Evolutionary conservation across 306 rosid species (phyloP).

Genomic region (Albizia julibrissin): DNA sequence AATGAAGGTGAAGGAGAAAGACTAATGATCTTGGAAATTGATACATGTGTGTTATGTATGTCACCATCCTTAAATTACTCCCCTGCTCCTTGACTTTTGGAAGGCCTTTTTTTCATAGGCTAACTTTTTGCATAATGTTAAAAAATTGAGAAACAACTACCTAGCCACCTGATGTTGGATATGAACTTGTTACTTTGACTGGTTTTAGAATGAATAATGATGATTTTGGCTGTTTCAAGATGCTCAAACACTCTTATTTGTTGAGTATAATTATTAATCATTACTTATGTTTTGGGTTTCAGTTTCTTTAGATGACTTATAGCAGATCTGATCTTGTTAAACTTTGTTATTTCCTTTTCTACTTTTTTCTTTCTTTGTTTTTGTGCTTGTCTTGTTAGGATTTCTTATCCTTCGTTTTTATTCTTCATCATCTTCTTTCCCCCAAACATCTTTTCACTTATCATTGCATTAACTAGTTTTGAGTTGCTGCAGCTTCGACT

Average conservation of each 20-base stretch:
- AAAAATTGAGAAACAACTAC: not conserved
- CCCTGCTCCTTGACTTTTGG: not conserved
- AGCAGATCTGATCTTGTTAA: not conserved
- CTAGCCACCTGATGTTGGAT: not conserved
- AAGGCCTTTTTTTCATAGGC: not conserved
- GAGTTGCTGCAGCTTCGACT: conserved; percentile 79
- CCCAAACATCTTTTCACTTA: not conserved
- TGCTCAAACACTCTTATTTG: not conserved
- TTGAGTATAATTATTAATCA: not conserved
- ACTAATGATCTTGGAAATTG: not conserved
- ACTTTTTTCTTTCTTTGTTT: not conserved
- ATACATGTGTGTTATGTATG: not conserved
- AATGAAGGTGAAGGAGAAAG: not conserved
- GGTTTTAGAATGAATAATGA: not conserved
- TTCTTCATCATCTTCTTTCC: not conserved
- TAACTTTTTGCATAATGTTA: not conserved
- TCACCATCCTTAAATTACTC: not conserved
- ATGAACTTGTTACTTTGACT: not conserved
- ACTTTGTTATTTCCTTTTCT: not conserved
- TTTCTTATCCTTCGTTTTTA: not conserved
- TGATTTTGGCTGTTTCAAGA: not conserved
- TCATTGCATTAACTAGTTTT: conserved; percentile 15
- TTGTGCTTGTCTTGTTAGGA: not conserved
- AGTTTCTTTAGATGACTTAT: not conserved
- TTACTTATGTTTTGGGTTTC: conserved; percentile 1